These are phyloP conservation scores for Oryza brachyantha DNA, from an alignment of 176 grass and related monocot genomes.

Conservation along the genomic window DNA sequence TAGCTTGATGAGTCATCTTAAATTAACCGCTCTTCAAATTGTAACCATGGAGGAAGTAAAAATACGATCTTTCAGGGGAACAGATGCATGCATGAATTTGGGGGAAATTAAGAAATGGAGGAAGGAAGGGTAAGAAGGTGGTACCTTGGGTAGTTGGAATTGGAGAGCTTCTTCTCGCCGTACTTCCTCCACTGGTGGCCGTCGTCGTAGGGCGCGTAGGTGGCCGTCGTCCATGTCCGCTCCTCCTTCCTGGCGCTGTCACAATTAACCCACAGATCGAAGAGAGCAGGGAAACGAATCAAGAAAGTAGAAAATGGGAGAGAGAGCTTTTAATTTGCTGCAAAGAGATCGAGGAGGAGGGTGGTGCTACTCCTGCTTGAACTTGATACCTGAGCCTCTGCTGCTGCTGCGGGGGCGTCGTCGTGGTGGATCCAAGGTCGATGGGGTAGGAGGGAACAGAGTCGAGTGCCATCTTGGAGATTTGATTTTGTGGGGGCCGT, in stretches of 20 bases:
- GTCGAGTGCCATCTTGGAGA: slow-evolving; percentile 44
- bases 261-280: neutral
- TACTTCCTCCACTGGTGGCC: slow-evolving; percentile 94
- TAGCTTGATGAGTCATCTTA: neutral
- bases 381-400: slow-evolving; percentile 46
- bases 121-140: neutral
- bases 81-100: neutral
- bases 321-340: too few species aligned
- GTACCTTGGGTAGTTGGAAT: slow-evolving; percentile 66
- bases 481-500: neutral
- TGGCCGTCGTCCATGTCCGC: slow-evolving; percentile 45
- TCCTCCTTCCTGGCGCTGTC: slow-evolving; percentile 40
- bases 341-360: too few species aligned
- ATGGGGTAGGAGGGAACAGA: slow-evolving; percentile 25
- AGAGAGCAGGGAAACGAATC: neutral
- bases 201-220: slow-evolving; percentile 60
- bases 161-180: slow-evolving; percentile 81
- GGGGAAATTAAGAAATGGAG: neutral
- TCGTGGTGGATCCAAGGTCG: slow-evolving; percentile 21
- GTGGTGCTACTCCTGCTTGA: too few species aligned
- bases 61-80: neutral
- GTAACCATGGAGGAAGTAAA: neutral
- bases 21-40: neutral
- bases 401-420: slow-evolving; percentile 26
- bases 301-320: slow-evolving; percentile 1